Evolutionary conservation across 1,139 yeast genomes (phyloP), one percentile per base, ranked within the genome.

Genomic region (Chernovozyma sophiae-reginae): DNA sequence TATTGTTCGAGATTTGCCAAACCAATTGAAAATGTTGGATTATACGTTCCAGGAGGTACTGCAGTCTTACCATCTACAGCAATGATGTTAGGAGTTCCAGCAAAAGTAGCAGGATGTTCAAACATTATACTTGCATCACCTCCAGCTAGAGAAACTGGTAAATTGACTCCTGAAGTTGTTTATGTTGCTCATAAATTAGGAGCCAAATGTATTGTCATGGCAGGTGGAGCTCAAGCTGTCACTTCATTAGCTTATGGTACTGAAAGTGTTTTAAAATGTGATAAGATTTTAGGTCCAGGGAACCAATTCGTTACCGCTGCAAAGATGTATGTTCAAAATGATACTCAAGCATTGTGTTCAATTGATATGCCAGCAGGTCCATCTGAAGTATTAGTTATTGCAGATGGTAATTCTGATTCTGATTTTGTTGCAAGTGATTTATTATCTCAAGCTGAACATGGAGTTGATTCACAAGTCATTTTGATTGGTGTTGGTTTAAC

Each of bases 361-460:
- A 94, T 92, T 50, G 99, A 92, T 61, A 90, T 92, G 97, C 99
- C 99, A 33, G 99, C 99, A 18, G 99, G 99, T 4, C 99, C 99
- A 20, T 85, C 96, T 37, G 99, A 92, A 64, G 99, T 92, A 13
- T 72, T 92, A 45, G 97, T 92, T 14, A 73, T 92, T 51, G 96
- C 97, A 31, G 99, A 92, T 59, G 74, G 71, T 41, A 56, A 75
- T 34, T 87, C 97, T 4, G 96, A 87, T 61, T 90, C 95, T 13
- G 96, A 90, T 52, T 92, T 86, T 62, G 98, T 92, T 26, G 98
- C 97, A 17, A 79, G 92, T 49, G 99, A 92, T 58, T 73, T 92
- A 56, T 72, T 92, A 43, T 90, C 97, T 0, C 99, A 92, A 68
- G 99, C 99, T 22, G 99, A 92, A 66, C 99, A 92, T 59, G 99